Base-by-base conservation (phyloP, 495 filamentous ascomycete species). In the Cladorrhinum samala region DNA sequence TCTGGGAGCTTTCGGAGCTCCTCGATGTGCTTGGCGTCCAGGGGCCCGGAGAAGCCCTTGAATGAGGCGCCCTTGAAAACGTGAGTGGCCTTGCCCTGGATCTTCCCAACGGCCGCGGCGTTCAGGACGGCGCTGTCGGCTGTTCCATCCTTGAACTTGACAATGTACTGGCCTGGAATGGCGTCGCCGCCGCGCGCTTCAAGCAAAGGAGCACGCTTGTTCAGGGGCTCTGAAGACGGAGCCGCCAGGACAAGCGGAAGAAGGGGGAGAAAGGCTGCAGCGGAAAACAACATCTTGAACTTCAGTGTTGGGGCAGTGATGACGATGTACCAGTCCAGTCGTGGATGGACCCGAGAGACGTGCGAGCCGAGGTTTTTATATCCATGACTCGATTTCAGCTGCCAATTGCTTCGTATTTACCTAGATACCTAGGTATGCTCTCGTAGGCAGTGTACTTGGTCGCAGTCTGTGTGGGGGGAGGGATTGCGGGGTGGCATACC, bases 121-220 rank as follows among this genome's bases (percentile, higher is more conserved):
- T 17, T 50, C 27, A 50, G 27, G 13, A 25, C 6, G 14, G 33
- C 3, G 5, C 36, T 27, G 20, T 18, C 4, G 13, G 30, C 7
- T 6, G 18, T 14, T 16, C 19, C 47, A 23, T 50, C 47, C 18
- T 41, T 50, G 30, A 50, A 50, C 33, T 50, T 50, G 47, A 50
- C 47, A 50, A 50, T 50, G 18, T 50, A 50, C 20, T 50, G 16
- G 4, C 47, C 47, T 6, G 37, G 30, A 9, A 50, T 38, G 30
- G 24, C 27, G 14, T 41, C 39, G 9, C 27, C 47, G 0, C 16
- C 7, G 33, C 21, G 47, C 7, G 47, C 27, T 38, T 50, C 27
- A 18, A 39, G 16, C 3, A 50, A n/a, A 19, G 47, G 47, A 50
- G 47, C 47, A 23, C 43, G 43, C 19, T 46, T 46, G 18, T 20